These are phyloP conservation scores for Lactifluus volemus DNA, from an alignment of 768 basidiomycete genomes.

Conservation along the genomic window DNA sequence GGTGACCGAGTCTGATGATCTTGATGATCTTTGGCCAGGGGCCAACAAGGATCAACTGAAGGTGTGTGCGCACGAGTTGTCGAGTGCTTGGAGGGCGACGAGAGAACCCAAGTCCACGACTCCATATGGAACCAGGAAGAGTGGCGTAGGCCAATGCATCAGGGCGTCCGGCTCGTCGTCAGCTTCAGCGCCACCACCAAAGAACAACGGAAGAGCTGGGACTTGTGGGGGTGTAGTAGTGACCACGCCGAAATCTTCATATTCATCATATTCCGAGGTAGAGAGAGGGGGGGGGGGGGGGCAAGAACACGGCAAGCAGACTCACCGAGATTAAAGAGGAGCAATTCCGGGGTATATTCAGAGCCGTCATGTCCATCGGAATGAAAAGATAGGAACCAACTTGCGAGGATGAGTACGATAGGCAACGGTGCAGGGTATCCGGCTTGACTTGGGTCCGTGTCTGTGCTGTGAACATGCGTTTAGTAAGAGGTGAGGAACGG, in stretches of 20 bases:
- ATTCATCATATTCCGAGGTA: no score
- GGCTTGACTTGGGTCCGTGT: conserved; percentile 37
- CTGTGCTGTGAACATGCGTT: conserved; percentile 13
- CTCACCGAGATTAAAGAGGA: conserved; percentile 85
- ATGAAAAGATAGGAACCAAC: conserved; percentile 90
- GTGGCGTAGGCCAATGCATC: not conserved
- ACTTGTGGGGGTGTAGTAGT: no score
- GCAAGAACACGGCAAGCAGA: not conserved
- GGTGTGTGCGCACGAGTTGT: conserved; percentile 12
- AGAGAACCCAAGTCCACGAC: conserved; percentile 14
- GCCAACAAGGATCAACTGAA: not conserved
- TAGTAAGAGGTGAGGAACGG: not conserved
- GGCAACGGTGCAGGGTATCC: conserved; percentile 42
- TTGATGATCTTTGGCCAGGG: not conserved
- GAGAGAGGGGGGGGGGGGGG: no score
- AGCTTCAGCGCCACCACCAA: no score
- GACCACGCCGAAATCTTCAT: no score
- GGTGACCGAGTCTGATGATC: no score
- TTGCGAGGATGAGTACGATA: conserved; percentile 82
- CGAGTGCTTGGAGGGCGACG: conserved; percentile 14
- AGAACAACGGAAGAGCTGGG: no score
- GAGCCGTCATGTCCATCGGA: conserved; percentile 81
- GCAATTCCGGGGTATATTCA: conserved; percentile 63
- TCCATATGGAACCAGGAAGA: conserved; percentile 10
- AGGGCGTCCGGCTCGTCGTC: no score